phyloP scores from a whole-genome alignment of 805 yeast genomes.

The Cyberlindnera suaveolens region DNA sequence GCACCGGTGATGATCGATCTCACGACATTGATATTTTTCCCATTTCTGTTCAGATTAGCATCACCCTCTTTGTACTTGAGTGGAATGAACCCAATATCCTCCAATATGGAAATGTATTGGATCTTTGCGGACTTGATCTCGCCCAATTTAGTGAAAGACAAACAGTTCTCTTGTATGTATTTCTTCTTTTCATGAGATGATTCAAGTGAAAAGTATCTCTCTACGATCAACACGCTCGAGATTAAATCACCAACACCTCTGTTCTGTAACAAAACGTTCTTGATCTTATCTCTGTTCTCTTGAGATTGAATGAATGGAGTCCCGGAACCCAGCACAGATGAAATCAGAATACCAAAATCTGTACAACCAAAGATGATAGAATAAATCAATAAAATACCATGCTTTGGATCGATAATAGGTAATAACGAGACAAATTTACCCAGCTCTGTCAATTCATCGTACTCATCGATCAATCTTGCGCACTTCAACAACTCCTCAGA shows the following conservation, averaged over 20 bases:
- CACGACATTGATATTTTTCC: slow-evolving; percentile 42
- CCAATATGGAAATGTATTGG: slow-evolving; percentile 65
- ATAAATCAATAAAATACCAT: slow-evolving; percentile 74
- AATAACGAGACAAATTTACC: slow-evolving; percentile 76
- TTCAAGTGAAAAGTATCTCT: slow-evolving; percentile 37
- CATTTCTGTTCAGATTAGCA: slow-evolving; percentile 44
- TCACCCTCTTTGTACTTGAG: slow-evolving; percentile 34
- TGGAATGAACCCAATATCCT: slow-evolving; percentile 75
- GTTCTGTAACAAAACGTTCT: slow-evolving; percentile 30
- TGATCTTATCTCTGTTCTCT: slow-evolving; percentile 62
- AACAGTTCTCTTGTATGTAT: slow-evolving; percentile 49
- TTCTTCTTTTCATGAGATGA: slow-evolving; percentile 26
- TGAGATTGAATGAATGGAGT: slow-evolving; percentile 60
- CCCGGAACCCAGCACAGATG: slow-evolving; percentile 69
- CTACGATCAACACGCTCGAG: slow-evolving; percentile 55
- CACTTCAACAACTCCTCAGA: slow-evolving; percentile 46
- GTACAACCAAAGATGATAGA: slow-evolving; percentile 82
- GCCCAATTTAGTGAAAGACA: slow-evolving; percentile 58
- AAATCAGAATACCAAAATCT: slow-evolving; percentile 71
- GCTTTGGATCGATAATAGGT: slow-evolving; percentile 77
- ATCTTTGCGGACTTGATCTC: slow-evolving; percentile 67
- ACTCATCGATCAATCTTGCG: slow-evolving; percentile 62
- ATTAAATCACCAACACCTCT: slow-evolving; percentile 70
- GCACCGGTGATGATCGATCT: slow-evolving; percentile 74
- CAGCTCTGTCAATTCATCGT: slow-evolving; percentile 55